phyloP scores from a whole-genome alignment of 768 basidiomycete genomes.

The Lactarius hatsudake region DNA sequence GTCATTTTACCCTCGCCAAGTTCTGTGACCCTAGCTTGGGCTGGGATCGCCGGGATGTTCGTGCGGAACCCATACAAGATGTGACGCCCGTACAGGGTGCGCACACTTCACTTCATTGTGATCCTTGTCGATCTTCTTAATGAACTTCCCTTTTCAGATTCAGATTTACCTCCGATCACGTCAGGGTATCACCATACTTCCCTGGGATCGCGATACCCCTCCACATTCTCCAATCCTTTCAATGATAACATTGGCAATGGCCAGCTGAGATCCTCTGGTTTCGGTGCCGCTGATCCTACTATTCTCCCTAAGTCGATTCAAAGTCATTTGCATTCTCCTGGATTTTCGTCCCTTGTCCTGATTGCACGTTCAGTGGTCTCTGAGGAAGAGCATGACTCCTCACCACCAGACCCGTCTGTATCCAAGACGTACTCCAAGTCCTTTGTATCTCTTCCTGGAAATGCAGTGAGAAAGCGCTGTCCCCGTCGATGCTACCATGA shows the following conservation, averaged over 20 bases:
- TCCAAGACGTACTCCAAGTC: conserved; percentile 69
- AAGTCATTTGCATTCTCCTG: conserved; percentile 17
- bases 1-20: conserved; percentile 15
- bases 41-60: conserved; percentile 22
- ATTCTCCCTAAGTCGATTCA: conserved; percentile 14
- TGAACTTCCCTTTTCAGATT: neutral
- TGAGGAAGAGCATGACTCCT: conserved; percentile 30
- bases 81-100: conserved; percentile 13
- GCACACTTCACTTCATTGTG: neutral
- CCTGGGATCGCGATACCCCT: conserved; percentile 9
- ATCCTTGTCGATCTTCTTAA: conserved; percentile 25
- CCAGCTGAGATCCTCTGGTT: conserved; percentile 21
- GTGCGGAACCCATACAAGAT: conserved; percentile 12
- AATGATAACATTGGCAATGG: conserved; percentile 8
- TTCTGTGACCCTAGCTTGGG: conserved; percentile 17
- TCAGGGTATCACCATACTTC: conserved; percentile 8
- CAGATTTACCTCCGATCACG: conserved; percentile 22
- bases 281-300: conserved; percentile 21
- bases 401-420: conserved; percentile 22
- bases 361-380: conserved; percentile 22
- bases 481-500: conserved; percentile 87
- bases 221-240: conserved; percentile 19
- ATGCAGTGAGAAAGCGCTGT: conserved; percentile 69
- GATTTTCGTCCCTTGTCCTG: conserved; percentile 18
- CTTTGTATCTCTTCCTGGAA: conserved; percentile 78